Base-by-base conservation (phyloP, 176 grass and related monocot genomes). In the Chrysopogon serrulatus region DNA sequence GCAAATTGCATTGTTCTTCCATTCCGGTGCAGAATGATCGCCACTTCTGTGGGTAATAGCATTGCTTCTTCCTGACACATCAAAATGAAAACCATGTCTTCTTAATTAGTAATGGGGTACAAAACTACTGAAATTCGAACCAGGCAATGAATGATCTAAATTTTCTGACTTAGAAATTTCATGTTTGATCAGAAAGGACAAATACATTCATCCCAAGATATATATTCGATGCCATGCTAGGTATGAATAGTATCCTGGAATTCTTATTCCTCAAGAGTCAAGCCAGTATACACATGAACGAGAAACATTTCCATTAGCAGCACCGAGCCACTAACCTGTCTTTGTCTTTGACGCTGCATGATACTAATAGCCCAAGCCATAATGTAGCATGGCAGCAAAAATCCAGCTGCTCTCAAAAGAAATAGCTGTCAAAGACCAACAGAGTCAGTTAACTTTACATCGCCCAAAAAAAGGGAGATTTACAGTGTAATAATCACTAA, bases 341-440 rank as follows among this genome's bases (percentile, higher is more conserved):
- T 88, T 61, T 98, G 95, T 75, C 95, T 91, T 83, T 92, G 95
- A 70, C 90, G 90, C 56, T 98, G 92, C 82, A 98, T 84, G 53
- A 98, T 91, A 64, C 84, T 98, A 72, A 98, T 94, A 47, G 92
- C 95, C 95, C 95, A 95, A 33, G 95, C 95, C 95, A 98, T 93
- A 45, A 98, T 91, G 75, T 98, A 98, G 82, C 92, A 98, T 10
- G 92, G 95, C 75, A 98, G 68, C 61, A 98, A 85, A 93, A 98
- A 98, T 59, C 95, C 95, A 95, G 95, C 95, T 48, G 95, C 95
- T 43, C 91, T 90, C 30, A 98, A 86, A n/a, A 98, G 88, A 84
- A 98, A 98, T 33, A 95, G 76, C 95, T 98, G 76, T 60, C 49
- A 40, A 84, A 65, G 40, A 80, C 19, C 35, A 85, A 62, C 23